Evolutionary conservation across 257 asterid species (phyloP).

Genomic region (Nicotiana tomentosiformis): DNA sequence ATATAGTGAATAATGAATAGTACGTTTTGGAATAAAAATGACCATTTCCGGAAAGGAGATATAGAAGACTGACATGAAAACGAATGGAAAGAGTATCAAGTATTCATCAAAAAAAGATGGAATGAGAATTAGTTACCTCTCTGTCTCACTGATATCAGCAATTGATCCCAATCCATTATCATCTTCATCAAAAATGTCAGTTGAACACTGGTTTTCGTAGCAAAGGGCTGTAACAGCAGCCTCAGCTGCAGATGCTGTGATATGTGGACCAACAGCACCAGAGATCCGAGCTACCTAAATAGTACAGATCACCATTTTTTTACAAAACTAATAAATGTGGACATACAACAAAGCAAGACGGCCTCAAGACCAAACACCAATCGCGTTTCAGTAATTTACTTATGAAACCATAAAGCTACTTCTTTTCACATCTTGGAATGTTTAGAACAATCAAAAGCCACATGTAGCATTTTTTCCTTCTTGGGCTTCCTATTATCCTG

Average conservation of each 20-base stretch:
- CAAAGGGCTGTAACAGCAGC: slow-evolving; percentile 91
- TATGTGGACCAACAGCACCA: slow-evolving; percentile 61
- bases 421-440: not conserved
- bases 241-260: slow-evolving; percentile 76
- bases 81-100: not conserved
- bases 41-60: not conserved
- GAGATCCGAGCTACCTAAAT: slow-evolving; percentile 71
- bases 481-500: not conserved
- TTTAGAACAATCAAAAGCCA: not conserved
- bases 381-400: not conserved
- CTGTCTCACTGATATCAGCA: slow-evolving; percentile 33
- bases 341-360: not conserved
- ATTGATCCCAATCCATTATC: slow-evolving; percentile 35
- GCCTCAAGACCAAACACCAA: not conserved
- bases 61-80: not conserved
- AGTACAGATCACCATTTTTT: not conserved
- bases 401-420: not conserved
- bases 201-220: slow-evolving; percentile 78
- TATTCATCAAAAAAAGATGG: slow-evolving; percentile 6
- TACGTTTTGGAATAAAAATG: not conserved
- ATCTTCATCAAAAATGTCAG: slow-evolving; percentile 61
- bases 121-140: slow-evolving; percentile 34
- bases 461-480: not conserved
- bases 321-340: not conserved
- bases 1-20: slow-evolving; percentile 22